A percentile compares a stretch with the other conserved stretches of the same genome.
Conservation (phyloP, 768 basidiomycete genomes). For the Tulasnella sp. region DNA sequence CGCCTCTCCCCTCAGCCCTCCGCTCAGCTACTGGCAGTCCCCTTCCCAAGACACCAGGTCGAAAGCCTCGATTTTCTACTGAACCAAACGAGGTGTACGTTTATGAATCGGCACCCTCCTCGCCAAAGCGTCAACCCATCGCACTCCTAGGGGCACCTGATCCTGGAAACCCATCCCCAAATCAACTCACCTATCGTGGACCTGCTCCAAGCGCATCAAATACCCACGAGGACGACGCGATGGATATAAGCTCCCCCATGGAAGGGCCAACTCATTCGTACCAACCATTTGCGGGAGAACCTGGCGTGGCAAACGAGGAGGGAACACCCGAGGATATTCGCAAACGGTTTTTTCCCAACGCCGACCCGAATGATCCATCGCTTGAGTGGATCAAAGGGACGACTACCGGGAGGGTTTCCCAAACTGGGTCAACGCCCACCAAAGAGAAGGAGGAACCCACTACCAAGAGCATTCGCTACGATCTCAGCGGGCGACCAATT, state of each 20-base stretch:
- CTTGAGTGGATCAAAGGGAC: constrained; percentile 65
- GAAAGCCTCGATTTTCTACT: constrained; percentile 64
- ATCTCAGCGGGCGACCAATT: constrained; percentile 67
- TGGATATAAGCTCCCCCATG: neutral
- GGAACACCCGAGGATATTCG: constrained; percentile 81
- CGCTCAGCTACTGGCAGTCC: constrained; percentile 12
- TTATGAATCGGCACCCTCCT: constrained; percentile 73
- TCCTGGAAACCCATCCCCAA: constrained; percentile 11
- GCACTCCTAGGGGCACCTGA: constrained; percentile 48
- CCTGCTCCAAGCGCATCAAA: neutral
- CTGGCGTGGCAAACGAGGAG: constrained; percentile 22
- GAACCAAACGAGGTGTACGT: constrained; percentile 67
- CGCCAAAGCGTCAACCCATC: constrained; percentile 49
- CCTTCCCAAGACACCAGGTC: constrained; percentile 19
- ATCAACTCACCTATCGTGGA: constrained; percentile 30
- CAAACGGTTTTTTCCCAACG: constrained; percentile 69
- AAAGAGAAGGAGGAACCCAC: constrained; percentile 26
- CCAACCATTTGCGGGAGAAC: neutral
- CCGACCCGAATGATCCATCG: constrained; percentile 58
- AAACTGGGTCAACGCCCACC: constrained; percentile 24
- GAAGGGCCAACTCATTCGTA: neutral
- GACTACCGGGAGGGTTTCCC: constrained; percentile 18
- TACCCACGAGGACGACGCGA: neutral
- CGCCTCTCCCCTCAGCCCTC: constrained; percentile 7
- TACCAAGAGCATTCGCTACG: constrained; percentile 40